A percentile compares a stretch with the other conserved stretches of the same genome.
phyloP scores from a whole-genome alignment of 257 asterid species.

The Solanum rostratum region DNA sequence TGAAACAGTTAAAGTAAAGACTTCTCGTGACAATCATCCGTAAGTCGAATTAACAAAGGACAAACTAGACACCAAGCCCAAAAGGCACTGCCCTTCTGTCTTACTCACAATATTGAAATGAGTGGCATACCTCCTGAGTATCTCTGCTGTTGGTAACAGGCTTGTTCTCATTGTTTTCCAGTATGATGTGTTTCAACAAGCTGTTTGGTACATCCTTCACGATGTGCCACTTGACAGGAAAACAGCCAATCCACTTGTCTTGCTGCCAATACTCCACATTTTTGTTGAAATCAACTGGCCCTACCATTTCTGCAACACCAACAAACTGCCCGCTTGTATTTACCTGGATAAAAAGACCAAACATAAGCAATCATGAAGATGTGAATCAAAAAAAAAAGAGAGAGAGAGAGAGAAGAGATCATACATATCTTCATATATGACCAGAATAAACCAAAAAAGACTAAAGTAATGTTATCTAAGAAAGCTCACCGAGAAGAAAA shows the following conservation, averaged over 20 bases:
- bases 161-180: conserved; percentile 64
- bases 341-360: conserved; percentile 25
- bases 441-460: not conserved
- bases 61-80: not conserved
- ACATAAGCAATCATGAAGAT: not conserved
- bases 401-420: no score
- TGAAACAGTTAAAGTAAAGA: not conserved
- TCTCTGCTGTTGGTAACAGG: conserved; percentile 81
- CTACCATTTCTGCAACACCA: conserved; percentile 75
- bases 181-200: conserved; percentile 56
- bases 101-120: not conserved
- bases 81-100: not conserved
- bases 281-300: conserved; percentile 67
- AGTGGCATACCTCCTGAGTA: conserved; percentile 54
- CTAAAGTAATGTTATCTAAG: not conserved
- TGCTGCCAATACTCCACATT: conserved; percentile 77
- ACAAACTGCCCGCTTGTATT: conserved; percentile 77
- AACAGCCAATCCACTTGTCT: conserved; percentile 83
- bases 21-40: not conserved
- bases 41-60: not conserved
- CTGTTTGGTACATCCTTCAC: conserved; percentile 79
- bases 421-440: not conserved
- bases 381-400: not conserved
- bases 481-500: conserved; percentile 57
- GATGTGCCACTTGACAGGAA: conserved; percentile 78